Conservation (phyloP, 2,329 filamentous ascomycete species). For the Cyphellophora europaea region DNA sequence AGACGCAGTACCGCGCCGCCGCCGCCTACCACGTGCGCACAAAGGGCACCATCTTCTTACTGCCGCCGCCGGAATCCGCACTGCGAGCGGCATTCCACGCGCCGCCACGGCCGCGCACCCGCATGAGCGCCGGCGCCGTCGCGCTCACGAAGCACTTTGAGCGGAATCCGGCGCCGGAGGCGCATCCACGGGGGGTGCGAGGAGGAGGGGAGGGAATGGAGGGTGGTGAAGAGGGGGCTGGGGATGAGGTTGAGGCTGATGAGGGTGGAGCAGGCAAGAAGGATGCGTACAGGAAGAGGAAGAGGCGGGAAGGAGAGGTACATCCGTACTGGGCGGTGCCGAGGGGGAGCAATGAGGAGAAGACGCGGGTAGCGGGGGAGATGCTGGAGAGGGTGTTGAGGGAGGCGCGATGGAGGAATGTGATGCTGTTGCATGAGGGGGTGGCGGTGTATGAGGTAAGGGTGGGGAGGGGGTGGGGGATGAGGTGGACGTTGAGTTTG, state of each 20-base stretch:
- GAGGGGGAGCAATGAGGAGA: constrained; percentile 17
- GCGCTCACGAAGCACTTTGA: constrained; percentile 21
- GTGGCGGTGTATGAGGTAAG: constrained; percentile 19
- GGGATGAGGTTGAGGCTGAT: not conserved
- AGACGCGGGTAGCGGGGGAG: constrained; percentile 13
- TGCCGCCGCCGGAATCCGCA: constrained; percentile 11
- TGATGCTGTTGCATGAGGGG: constrained; percentile 18
- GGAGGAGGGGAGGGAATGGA: no score
- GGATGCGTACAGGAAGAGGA: not conserved
- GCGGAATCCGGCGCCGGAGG: constrained; percentile 13
- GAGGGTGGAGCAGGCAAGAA: not conserved
- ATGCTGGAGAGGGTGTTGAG: constrained; percentile 15
- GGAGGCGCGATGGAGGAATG: constrained; percentile 15
- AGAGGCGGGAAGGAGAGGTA: constrained; percentile 10
- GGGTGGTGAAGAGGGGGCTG: not conserved
- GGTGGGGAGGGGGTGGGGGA: constrained; percentile 15
- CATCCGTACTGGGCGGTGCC: constrained; percentile 19
- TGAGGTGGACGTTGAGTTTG: constrained; percentile 18
- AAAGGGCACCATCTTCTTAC: constrained; percentile 19
- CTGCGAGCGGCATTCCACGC: constrained; percentile 14
- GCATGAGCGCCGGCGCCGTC: constrained; percentile 17
- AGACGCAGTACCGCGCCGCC: constrained; percentile 11
- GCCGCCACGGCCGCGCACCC: constrained; percentile 16
- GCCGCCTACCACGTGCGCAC: constrained; percentile 12
- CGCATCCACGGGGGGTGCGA: not conserved